phyloP scores from a whole-genome alignment of 2,329 filamentous ascomycete species.

The Arachnopeziza araneosa region DNA sequence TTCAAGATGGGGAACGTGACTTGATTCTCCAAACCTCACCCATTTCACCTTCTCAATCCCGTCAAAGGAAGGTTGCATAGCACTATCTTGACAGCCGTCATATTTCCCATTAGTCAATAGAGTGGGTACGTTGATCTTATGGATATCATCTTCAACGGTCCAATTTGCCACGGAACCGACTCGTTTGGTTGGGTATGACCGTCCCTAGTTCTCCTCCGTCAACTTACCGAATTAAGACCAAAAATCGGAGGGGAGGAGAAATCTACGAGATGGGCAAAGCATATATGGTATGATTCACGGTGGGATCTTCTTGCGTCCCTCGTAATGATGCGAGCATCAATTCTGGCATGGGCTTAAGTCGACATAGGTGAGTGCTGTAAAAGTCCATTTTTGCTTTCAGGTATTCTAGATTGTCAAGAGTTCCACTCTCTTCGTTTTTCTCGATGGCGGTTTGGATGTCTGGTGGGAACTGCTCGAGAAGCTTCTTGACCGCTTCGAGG shows the following conservation, averaged over 20 bases:
- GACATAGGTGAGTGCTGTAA: constrained; percentile 16
- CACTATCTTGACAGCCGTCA: constrained; percentile 31
- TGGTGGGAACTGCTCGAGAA: constrained; percentile 10
- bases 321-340: constrained; percentile 18
- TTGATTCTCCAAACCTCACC: constrained; percentile 28
- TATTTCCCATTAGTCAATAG: constrained; percentile 39
- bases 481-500: constrained; percentile 9
- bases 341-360: constrained; percentile 12
- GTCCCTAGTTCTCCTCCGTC: constrained; percentile 13
- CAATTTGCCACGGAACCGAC: neutral
- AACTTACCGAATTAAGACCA: constrained; percentile 35
- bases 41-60: constrained; percentile 36
- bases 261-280: neutral
- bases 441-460: constrained; percentile 15
- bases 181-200: too few species aligned
- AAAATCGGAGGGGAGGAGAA: constrained; percentile 27
- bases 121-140: constrained; percentile 34
- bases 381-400: constrained; percentile 15
- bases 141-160: constrained; percentile 31
- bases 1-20: constrained; percentile 33
- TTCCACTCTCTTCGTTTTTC: constrained; percentile 17
- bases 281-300: constrained; percentile 11
- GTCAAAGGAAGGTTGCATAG: constrained; percentile 32
- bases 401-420: constrained; percentile 15
- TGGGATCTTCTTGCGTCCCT: constrained; percentile 18